Conservation (phyloP, 2,329 filamentous ascomycete genomes). For the Fonsecaea erecta region DNA sequence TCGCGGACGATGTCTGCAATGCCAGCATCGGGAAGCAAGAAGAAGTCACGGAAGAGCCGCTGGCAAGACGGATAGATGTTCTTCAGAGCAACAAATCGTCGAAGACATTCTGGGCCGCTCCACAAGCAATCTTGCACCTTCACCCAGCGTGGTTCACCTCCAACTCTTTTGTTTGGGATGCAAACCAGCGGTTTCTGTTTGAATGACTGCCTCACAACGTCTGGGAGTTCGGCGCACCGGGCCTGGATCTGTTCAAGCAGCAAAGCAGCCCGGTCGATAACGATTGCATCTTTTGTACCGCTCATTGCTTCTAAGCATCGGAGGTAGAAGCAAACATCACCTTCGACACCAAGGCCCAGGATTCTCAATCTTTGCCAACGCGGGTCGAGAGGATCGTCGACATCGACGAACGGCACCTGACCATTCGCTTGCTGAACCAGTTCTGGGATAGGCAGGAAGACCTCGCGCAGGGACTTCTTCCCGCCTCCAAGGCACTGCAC, state of each 20-base stretch:
- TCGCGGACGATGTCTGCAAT: slow-evolving; percentile 13
- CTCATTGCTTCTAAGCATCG: slow-evolving; percentile 17
- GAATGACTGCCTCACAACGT: slow-evolving; percentile 15
- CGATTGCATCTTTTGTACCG: not conserved
- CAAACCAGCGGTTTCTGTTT: slow-evolving; percentile 12
- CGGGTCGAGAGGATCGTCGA: slow-evolving; percentile 8
- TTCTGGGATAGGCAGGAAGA: slow-evolving; percentile 12
- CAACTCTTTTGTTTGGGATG: slow-evolving; percentile 6
- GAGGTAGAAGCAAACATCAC: slow-evolving; percentile 15
- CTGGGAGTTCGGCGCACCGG: slow-evolving; percentile 4
- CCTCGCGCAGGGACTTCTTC: slow-evolving; percentile 5
- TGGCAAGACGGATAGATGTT: slow-evolving; percentile 19
- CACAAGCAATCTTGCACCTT: slow-evolving; percentile 17
- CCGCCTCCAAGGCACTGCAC: slow-evolving; percentile 8
- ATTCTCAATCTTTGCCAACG: slow-evolving; percentile 14
- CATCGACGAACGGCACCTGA: slow-evolving; percentile 16
- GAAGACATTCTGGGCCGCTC: slow-evolving; percentile 15
- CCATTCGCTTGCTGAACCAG: slow-evolving; percentile 17
- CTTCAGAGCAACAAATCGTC: slow-evolving; percentile 17
- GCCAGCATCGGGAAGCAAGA: slow-evolving; percentile 6
- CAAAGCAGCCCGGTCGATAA: slow-evolving; percentile 6
- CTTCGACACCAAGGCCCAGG: slow-evolving; percentile 12
- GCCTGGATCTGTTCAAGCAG: slow-evolving; percentile 17
- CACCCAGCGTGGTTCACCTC: slow-evolving; percentile 1
- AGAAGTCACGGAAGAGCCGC: slow-evolving; percentile 18